These are phyloP conservation scores for Chlorella sp. DNA, from an alignment of 139 green algal species.

Conservation along the genomic window DNA sequence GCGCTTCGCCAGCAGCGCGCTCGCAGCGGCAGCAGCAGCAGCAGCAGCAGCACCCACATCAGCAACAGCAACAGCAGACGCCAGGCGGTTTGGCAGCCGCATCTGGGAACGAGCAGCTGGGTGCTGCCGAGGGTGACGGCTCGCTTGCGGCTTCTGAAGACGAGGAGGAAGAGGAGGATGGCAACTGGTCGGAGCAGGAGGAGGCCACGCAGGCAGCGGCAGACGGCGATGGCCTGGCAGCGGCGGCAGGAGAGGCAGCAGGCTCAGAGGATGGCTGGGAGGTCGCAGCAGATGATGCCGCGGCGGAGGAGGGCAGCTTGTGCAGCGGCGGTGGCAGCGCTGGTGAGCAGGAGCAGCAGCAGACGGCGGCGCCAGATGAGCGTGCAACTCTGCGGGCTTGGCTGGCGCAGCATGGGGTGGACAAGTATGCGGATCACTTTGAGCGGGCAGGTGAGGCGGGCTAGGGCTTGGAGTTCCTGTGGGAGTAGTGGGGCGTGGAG, in stretches of 20 bases:
- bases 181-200: conserved; percentile 35
- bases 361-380: not conserved
- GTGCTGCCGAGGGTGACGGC: too few relatives aligned
- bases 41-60: not conserved
- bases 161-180: conserved; percentile 16
- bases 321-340: not conserved
- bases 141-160: not conserved
- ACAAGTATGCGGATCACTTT: conserved; percentile 36
- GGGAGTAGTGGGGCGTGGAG: too few relatives aligned
- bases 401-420: conserved; percentile 24
- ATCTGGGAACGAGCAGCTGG: too few relatives aligned
- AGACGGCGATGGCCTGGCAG: not conserved
- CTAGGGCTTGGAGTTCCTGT: too few relatives aligned
- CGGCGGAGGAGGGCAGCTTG: not conserved
- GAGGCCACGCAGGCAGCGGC: conserved; percentile 3
- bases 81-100: too few relatives aligned
- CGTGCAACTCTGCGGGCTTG: not conserved
- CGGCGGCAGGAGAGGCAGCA: not conserved
- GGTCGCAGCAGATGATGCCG: not conserved
- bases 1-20: not conserved
- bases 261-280: not conserved
- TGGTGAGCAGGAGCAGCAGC: not conserved
- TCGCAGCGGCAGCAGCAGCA: not conserved
- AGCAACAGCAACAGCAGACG: not conserved
- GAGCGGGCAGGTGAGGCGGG: conserved; percentile 16